These are phyloP conservation scores for Parastagonospora avenae DNA, from an alignment of 2,329 filamentous ascomycete species.

Conservation along the genomic window DNA sequence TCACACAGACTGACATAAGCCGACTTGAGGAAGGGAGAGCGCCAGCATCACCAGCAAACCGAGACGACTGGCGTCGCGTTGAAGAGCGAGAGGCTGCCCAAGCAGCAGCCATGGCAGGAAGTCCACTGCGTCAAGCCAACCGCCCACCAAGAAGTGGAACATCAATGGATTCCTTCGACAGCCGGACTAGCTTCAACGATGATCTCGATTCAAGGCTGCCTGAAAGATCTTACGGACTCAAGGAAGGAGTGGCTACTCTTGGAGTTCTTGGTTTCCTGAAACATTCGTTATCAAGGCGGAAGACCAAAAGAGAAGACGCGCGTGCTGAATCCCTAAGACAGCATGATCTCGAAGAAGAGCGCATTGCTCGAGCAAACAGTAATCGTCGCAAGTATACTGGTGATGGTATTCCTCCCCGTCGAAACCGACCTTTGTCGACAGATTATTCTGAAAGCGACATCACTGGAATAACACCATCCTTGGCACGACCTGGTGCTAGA, in stretches of 20 bases:
- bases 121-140: slow-evolving; percentile 48
- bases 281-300: slow-evolving; percentile 56
- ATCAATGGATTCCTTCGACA: slow-evolving; percentile 49
- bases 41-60: slow-evolving; percentile 51
- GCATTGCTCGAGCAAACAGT: slow-evolving; percentile 58
- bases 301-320: slow-evolving; percentile 64
- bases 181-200: slow-evolving; percentile 45
- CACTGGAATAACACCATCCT: slow-evolving; percentile 51
- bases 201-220: slow-evolving; percentile 28
- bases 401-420: slow-evolving; percentile 58
- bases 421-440: slow-evolving; percentile 42
- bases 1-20: slow-evolving; percentile 55
- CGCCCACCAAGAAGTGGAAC: slow-evolving; percentile 41
- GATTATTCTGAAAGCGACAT: slow-evolving; percentile 52
- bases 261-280: slow-evolving; percentile 48
- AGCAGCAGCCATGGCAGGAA: slow-evolving; percentile 51
- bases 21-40: slow-evolving; percentile 61
- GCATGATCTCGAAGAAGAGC: slow-evolving; percentile 59
- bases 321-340: slow-evolving; percentile 61
- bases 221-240: slow-evolving; percentile 43
- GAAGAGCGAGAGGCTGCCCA: slow-evolving; percentile 47
- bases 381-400: slow-evolving; percentile 69
- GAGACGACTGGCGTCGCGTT: slow-evolving; percentile 42
- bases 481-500: slow-evolving; percentile 45
- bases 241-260: slow-evolving; percentile 56